A percentile compares a stretch with the other conserved stretches of the same genome.
These are phyloP conservation scores for Trametes coccinea DNA, from an alignment of 768 basidiomycete species.

Conservation along the genomic window DNA sequence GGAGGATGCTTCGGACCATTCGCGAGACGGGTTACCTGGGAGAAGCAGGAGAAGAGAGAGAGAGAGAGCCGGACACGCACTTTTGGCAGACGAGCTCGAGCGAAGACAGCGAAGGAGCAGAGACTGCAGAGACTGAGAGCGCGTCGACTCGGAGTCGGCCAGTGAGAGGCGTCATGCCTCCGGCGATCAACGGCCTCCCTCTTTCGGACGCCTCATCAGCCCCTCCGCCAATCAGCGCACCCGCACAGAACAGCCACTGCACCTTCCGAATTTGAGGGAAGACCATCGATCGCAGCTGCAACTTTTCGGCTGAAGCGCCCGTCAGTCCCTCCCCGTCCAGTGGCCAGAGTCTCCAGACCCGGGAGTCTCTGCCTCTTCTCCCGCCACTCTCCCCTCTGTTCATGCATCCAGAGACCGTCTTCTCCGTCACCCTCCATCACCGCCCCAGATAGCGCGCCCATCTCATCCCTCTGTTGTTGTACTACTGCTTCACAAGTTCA, in stretches of 20 bases:
- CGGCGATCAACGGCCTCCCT: background rate
- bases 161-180: background rate
- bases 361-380: background rate
- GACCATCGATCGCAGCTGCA: background rate
- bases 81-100: background rate
- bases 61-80: background rate
- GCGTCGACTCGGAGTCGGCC: background rate
- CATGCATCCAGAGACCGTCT: slow-evolving; percentile 29
- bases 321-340: too few relatives aligned
- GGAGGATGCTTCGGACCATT: slow-evolving; percentile 38
- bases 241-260: slow-evolving; percentile 11
- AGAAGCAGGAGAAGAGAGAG: background rate
- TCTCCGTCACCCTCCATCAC: slow-evolving; percentile 20
- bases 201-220: too few relatives aligned
- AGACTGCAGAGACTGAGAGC: background rate
- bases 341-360: too few relatives aligned
- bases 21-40: background rate
- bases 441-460: slow-evolving; percentile 30
- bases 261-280: slow-evolving; percentile 5
- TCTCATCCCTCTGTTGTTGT: background rate
- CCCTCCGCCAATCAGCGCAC: background rate
- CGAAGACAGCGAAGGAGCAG: background rate
- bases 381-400: slow-evolving; percentile 20
- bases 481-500: background rate
- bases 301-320: slow-evolving; percentile 18